Evolutionary conservation across 1,139 yeast species (phyloP).

Genomic region (Kurtzmaniella quercitrusa): DNA sequence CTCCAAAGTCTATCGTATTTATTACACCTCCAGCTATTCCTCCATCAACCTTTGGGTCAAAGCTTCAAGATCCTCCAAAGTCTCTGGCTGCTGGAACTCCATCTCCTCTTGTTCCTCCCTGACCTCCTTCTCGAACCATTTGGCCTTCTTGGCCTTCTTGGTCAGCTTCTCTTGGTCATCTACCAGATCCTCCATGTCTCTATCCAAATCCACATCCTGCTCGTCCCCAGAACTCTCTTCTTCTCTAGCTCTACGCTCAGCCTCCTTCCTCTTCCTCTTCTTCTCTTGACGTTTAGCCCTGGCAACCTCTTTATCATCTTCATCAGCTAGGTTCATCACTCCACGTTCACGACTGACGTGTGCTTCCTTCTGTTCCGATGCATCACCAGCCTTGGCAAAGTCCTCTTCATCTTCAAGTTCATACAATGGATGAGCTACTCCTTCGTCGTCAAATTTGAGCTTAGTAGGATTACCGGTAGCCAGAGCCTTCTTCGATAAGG

Average conservation of each 20-base stretch:
- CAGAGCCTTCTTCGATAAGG: slow-evolving; percentile 81
- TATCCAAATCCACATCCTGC: slow-evolving; percentile 40
- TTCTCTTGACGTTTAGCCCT: slow-evolving; percentile 79
- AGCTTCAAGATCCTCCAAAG: slow-evolving; percentile 90
- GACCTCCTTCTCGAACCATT: slow-evolving; percentile 47
- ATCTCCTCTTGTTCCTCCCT: slow-evolving; percentile 36
- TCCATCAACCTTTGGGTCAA: slow-evolving; percentile 64
- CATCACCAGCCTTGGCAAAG: slow-evolving; percentile 74
- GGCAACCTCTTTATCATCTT: slow-evolving; percentile 77
- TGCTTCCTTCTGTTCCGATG: slow-evolving; percentile 59
- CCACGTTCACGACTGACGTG: slow-evolving; percentile 65
- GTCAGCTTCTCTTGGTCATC: slow-evolving; percentile 35
- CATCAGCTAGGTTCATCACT: slow-evolving; percentile 68
- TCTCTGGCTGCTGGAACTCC: slow-evolving; percentile 84
- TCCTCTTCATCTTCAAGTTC: slow-evolving; percentile 90
- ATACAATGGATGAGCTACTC: slow-evolving; percentile 83
- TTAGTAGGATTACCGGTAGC: slow-evolving; percentile 70
- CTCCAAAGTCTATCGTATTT: too few species aligned
- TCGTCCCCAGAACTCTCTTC: slow-evolving; percentile 37
- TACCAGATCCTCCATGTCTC: slow-evolving; percentile 40
- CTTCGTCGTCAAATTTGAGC: slow-evolving; percentile 89
- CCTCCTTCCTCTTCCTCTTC: slow-evolving; percentile 84
- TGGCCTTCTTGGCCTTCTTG: slow-evolving; percentile 59
- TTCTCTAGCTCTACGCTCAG: slow-evolving; percentile 50
- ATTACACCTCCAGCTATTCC: slow-evolving; percentile 2